These are phyloP conservation scores for Cornus controversa DNA, from an alignment of 148 eudicot genomes.

Conservation along the genomic window DNA sequence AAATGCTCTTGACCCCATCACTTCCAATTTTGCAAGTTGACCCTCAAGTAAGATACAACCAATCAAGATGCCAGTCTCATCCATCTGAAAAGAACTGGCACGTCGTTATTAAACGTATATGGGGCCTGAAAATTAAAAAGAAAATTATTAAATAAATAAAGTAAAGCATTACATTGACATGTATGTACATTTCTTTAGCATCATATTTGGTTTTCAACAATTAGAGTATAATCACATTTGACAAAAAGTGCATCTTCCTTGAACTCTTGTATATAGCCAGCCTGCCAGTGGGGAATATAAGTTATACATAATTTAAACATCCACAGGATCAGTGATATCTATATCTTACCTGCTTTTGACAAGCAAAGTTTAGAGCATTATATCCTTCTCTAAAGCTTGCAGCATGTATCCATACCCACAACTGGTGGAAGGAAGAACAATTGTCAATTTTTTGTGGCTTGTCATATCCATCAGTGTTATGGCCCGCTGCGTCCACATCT, in stretches of 20 bases:
- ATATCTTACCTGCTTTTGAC: slow-evolving; percentile 59
- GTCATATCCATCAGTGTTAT: slow-evolving; percentile 6
- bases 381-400: slow-evolving; percentile 68
- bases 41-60: slow-evolving; percentile 68
- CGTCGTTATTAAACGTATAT: no score
- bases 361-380: slow-evolving; percentile 52
- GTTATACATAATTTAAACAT: no score
- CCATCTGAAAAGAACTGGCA: slow-evolving; percentile 35
- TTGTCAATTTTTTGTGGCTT: slow-evolving; percentile 12
- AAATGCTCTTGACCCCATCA: slow-evolving; percentile 66
- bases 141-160: no score
- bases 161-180: no score
- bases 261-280: no score
- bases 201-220: no score
- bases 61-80: slow-evolving; percentile 41
- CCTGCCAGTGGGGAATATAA: no score
- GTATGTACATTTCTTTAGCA: no score
- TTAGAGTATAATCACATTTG: no score
- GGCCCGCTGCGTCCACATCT: slow-evolving; percentile 12
- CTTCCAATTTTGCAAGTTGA: slow-evolving; percentile 73
- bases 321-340: neutral
- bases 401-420: slow-evolving; percentile 94
- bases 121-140: no score
- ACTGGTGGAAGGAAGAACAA: slow-evolving; percentile 33
- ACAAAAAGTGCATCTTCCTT: no score